phyloP scores from a whole-genome alignment of 345 rosid species.

The Corchorus olitorius region DNA sequence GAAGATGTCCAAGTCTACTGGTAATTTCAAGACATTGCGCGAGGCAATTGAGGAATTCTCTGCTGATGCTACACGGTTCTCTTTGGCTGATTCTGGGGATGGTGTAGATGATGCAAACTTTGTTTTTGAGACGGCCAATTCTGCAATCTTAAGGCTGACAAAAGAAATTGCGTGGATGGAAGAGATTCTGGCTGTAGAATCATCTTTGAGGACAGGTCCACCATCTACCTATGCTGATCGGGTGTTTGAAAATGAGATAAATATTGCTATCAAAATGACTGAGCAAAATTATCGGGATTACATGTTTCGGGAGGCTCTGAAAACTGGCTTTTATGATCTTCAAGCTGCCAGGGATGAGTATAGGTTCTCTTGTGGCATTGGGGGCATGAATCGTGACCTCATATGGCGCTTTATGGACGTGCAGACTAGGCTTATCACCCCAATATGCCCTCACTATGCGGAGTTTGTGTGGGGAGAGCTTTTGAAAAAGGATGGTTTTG shows the following conservation, averaged over 20 bases:
- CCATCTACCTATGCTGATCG: conserved; percentile 79
- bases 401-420: conserved; percentile 81
- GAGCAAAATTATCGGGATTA: conserved; percentile 61
- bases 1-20: conserved; percentile 97
- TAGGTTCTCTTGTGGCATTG: conserved; percentile 76
- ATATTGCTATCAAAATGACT: conserved; percentile 75
- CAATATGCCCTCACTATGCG: conserved; percentile 91
- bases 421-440: conserved; percentile 84
- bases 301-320: conserved; percentile 94
- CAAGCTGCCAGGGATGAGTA: conserved; percentile 96
- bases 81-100: conserved; percentile 96
- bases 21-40: conserved; percentile 84
- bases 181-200: conserved; percentile 67
- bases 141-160: conserved; percentile 84
- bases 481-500: conserved; percentile 79
- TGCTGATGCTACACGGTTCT: conserved; percentile 86
- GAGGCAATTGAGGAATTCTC: conserved; percentile 88
- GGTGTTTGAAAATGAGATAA: conserved; percentile 88
- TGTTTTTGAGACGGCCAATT: conserved; percentile 85
- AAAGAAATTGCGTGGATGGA: conserved; percentile 95
- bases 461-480: conserved; percentile 91
- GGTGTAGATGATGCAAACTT: conserved; percentile 99
- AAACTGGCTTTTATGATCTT: conserved; percentile 87
- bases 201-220: conserved; percentile 68
- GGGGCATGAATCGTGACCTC: conserved; percentile 74